Evolutionary conservation across 1,139 yeast species (phyloP), one percentile per base, ranked within the genome.

Genomic region (Geotrichum citri-aurantii): DNA sequence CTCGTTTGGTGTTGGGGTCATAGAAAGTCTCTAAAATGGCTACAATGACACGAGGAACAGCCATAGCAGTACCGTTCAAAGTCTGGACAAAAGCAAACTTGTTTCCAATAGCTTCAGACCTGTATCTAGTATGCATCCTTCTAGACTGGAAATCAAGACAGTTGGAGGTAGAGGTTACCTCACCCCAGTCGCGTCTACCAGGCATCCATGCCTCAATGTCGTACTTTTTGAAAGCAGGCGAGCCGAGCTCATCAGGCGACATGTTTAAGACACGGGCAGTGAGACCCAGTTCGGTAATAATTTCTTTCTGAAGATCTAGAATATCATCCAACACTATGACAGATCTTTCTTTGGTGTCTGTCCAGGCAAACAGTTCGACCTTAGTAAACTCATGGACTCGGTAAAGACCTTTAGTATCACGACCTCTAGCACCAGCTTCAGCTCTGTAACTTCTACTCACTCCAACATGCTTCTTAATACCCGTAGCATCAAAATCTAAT

Each of bases 121-220:
- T 68, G 52, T 75, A 75, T 59, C 81, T 82, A 11, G 95, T 86
- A 50, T 87, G 85, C 65, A 93, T 77, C 65, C 99, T 79, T 71
- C 97, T 79, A 8, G 96, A 76, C 73, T 95, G 99, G 71, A 83
- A 95, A 66, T 92, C 98, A 2, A 92, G 83, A 72, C 99, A 95
- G 68, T 92, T 93, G 1, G 98, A 91, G 1, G 95, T 79, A 49
- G 97, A 89, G 0, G 96, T 85, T 42, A 93, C 79, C 69, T 95
- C 99, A 2, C 99, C 99, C 90, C 96, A 95, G 1, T 75, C 73
- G 1, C 90, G 90, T 66, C 97, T 81, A 1, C 99, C 98, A 0
- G 98, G 99, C 97, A 95, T 93, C 93, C 97, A 90, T 0, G 95
- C 97, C 72, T 95, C 99, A 58, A 92, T 88, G 67, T 95, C 99